Conservation (phyloP, 2,329 filamentous ascomycete genomes). For the Aphanoascus verrucosus region DNA sequence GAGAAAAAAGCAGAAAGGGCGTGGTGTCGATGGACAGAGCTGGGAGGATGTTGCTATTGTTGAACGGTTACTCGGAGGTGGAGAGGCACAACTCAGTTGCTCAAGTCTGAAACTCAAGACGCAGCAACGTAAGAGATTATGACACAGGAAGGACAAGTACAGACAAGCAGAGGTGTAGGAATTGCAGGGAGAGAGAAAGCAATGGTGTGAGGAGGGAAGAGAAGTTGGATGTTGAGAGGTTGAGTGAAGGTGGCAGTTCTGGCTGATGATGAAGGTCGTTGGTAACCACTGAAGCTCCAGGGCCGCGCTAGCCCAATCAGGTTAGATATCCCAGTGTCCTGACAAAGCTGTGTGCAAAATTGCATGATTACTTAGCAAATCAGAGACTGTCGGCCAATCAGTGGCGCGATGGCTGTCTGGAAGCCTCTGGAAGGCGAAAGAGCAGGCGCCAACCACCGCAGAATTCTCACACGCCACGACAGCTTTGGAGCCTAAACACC, state of each 20-base stretch:
- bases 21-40: not conserved
- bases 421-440: conserved; percentile 15
- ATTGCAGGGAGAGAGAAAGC: not conserved
- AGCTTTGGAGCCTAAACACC: conserved; percentile 1
- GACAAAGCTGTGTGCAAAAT: not conserved
- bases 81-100: not conserved
- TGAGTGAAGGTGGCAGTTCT: conserved; percentile 11
- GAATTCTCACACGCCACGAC: conserved; percentile 1
- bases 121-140: not conserved
- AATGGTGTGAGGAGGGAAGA: not conserved
- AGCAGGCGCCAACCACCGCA: not conserved
- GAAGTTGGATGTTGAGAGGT: conserved; percentile 6
- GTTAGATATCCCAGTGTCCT: not conserved
- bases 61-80: not conserved
- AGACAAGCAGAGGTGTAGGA: conserved; percentile 1
- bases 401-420: not conserved
- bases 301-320: not conserved
- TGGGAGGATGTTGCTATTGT: not conserved
- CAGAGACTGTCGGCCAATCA: conserved; percentile 13
- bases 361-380: conserved; percentile 2
- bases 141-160: conserved; percentile 5
- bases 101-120: not conserved
- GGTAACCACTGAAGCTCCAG: not conserved
- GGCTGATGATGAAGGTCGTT: conserved; percentile 4
- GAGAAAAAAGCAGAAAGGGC: not conserved